Percentiles rank a stretch among this genome's conserved stretches.
Conservation (phyloP, 768 basidiomycete species). For the Basidioascus undulatus region DNA sequence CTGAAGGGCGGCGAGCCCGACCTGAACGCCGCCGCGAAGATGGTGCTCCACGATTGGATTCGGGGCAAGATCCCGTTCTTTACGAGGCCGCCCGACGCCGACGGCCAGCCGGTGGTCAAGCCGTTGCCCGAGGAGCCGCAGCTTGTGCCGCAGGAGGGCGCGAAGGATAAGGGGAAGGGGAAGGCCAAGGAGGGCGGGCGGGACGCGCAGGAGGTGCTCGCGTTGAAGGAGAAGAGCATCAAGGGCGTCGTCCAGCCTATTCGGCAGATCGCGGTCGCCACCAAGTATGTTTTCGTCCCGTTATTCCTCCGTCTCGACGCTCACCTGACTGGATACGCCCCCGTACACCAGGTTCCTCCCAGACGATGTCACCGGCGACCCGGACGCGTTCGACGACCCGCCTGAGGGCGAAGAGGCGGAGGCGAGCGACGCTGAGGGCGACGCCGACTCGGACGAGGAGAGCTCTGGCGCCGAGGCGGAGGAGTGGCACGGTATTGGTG, state of each 20-base stretch:
- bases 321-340: slow-evolving; percentile 2
- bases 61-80: slow-evolving; percentile 93
- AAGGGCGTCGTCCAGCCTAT: slow-evolving; percentile 16
- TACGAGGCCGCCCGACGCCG: slow-evolving; percentile 53
- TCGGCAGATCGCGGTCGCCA: slow-evolving; percentile 14
- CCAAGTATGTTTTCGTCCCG: too few relatives aligned
- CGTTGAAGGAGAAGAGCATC: too few relatives aligned
- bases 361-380: slow-evolving; percentile 5
- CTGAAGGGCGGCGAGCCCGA: slow-evolving; percentile 90
- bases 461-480: slow-evolving; percentile 20
- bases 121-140: slow-evolving; percentile 2
- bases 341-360: neutral
- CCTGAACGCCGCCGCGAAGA: slow-evolving; percentile 73
- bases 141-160: slow-evolving; percentile 3
- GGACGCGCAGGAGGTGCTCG: neutral
- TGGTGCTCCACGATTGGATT: slow-evolving; percentile 89
- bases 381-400: slow-evolving; percentile 14
- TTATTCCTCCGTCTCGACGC: slow-evolving; percentile 14
- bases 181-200: slow-evolving; percentile 19
- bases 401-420: slow-evolving; percentile 14
- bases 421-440: slow-evolving; percentile 15
- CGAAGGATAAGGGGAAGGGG: slow-evolving; percentile 21
- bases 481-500: slow-evolving; percentile 19
- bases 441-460: slow-evolving; percentile 13
- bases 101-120: slow-evolving; percentile 12